A percentile compares a stretch with the other conserved stretches of the same genome.
phyloP scores from a whole-genome alignment of 495 filamentous ascomycete species.

The Paragyromitra xinjiangensis region DNA sequence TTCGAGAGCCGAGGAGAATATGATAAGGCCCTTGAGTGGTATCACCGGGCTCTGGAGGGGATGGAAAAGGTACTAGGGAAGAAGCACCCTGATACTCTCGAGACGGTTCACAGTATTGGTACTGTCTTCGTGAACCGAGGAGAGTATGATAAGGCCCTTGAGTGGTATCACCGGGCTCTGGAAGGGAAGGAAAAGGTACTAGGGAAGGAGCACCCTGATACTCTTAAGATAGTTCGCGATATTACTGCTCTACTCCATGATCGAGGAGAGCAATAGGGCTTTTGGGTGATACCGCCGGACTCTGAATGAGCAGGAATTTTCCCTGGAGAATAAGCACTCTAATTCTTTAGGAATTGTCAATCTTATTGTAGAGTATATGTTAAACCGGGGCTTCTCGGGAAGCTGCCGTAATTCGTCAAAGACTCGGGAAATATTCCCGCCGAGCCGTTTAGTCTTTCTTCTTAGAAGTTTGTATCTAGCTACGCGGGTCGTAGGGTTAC shows the following conservation, averaged over 20 bases:
- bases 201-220: neutral
- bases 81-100: constrained; percentile 4
- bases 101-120: neutral
- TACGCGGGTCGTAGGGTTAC: neutral
- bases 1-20: constrained; percentile 45
- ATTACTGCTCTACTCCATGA: constrained; percentile 20
- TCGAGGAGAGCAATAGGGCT: constrained; percentile 51
- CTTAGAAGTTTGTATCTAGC: neutral
- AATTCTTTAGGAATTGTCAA: constrained; percentile 3
- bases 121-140: neutral
- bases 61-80: constrained; percentile 33
- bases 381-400: neutral
- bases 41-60: constrained; percentile 30
- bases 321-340: constrained; percentile 26
- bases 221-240: constrained; percentile 22
- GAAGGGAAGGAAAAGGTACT: neutral
- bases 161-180: constrained; percentile 42
- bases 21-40: constrained; percentile 48
- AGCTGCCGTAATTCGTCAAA: neutral
- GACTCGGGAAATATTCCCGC: neutral
- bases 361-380: neutral
- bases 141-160: constrained; percentile 38
- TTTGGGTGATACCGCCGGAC: constrained; percentile 42
- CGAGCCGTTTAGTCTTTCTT: neutral
- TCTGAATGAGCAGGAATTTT: constrained; percentile 16